Percentiles rank a stretch among this genome's conserved stretches.
These are phyloP conservation scores for Penicillium subrubescens DNA, from an alignment of 495 filamentous ascomycete genomes.

Conservation along the genomic window DNA sequence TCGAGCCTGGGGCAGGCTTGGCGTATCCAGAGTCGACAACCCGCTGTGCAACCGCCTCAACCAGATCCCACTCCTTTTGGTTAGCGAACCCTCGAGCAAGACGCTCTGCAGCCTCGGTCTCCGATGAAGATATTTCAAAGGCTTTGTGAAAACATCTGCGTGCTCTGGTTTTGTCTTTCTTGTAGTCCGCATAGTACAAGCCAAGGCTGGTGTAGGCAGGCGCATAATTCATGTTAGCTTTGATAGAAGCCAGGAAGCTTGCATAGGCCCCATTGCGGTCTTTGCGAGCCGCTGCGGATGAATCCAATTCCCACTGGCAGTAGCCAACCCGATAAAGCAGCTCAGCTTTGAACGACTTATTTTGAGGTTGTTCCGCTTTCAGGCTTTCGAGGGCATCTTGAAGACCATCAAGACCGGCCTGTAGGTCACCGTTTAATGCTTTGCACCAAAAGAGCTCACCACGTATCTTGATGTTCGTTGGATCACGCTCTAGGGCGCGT, in stretches of 20 bases:
- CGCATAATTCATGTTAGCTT: constrained; percentile 85
- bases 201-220: constrained; percentile 92
- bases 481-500: constrained; percentile 70
- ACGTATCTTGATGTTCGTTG: constrained; percentile 70
- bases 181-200: constrained; percentile 93
- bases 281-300: constrained; percentile 70
- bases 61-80: constrained; percentile 91
- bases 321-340: constrained; percentile 85
- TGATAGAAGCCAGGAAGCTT: constrained; percentile 79
- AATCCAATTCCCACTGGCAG: constrained; percentile 83
- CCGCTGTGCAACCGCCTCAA: constrained; percentile 87
- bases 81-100: constrained; percentile 84
- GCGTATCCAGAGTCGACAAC: constrained; percentile 92
- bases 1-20: constrained; percentile 85
- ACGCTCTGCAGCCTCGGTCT: constrained; percentile 85
- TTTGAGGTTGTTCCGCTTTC: constrained; percentile 52
- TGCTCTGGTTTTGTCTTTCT: constrained; percentile 79
- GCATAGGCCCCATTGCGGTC: constrained; percentile 77
- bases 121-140: constrained; percentile 86
- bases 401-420: constrained; percentile 63
- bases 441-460: constrained; percentile 89
- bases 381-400: constrained; percentile 66
- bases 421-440: constrained; percentile 76
- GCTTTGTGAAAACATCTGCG: constrained; percentile 94
- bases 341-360: constrained; percentile 75